phyloP scores from a whole-genome alignment of 495 filamentous ascomycete species.

The Copromyces sp. region DNA sequence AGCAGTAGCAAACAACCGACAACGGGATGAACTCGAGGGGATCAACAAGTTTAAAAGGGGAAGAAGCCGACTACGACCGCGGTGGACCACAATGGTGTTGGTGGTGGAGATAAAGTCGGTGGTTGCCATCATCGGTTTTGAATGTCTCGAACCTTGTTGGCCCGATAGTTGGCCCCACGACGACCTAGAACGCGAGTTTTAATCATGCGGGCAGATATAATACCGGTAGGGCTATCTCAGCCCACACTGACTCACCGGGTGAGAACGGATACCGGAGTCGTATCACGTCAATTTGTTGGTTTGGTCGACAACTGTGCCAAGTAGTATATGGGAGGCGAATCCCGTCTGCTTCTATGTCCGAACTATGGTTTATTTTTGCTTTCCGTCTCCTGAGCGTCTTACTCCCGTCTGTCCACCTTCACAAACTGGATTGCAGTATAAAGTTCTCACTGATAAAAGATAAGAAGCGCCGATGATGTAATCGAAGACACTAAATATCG shows the following conservation, averaged over 20 bases:
- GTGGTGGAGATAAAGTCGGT: neutral
- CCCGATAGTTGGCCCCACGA: neutral
- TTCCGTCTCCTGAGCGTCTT: neutral
- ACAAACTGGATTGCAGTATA: neutral
- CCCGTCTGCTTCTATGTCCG: neutral
- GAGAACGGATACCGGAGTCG: neutral
- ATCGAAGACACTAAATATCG: neutral
- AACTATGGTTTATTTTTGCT: neutral
- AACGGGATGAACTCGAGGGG: neutral
- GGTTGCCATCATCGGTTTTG: neutral
- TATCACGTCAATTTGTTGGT: neutral
- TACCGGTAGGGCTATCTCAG: too few species aligned
- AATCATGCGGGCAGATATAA: too few species aligned
- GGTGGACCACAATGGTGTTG: neutral
- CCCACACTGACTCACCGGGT: neutral
- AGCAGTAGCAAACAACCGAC: neutral
- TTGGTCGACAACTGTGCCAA: neutral
- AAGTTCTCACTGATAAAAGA: neutral
- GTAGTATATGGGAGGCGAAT: neutral
- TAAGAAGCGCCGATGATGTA: neutral
- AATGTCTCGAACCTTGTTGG: neutral
- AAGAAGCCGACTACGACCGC: neutral
- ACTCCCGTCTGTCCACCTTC: neutral
- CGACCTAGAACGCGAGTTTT: neutral
- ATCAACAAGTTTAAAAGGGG: neutral